Conservation (phyloP, 306 rosid species). For the Medicago lupulina region DNA sequence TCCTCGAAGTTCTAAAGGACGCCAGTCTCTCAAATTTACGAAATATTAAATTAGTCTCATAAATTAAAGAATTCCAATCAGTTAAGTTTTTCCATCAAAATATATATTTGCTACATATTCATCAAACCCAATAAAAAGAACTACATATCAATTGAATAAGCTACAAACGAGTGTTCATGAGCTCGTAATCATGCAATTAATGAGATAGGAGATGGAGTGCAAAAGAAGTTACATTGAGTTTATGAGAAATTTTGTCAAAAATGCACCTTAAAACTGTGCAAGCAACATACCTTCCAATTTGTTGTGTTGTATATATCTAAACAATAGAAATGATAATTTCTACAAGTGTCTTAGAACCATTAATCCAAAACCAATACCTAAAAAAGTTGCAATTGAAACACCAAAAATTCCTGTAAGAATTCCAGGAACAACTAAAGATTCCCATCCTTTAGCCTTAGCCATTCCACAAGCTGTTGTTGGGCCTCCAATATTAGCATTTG, state of each 20-base stretch:
- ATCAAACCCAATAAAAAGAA: too few relatives aligned
- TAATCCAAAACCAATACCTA: conserved; percentile 68
- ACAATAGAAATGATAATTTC: not conserved
- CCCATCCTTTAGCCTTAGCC: conserved; percentile 81
- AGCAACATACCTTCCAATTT: not conserved
- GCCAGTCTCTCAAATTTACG: too few relatives aligned
- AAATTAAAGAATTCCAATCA: too few relatives aligned
- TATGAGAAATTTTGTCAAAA: not conserved
- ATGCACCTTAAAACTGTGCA: not conserved
- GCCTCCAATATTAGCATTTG: conserved; percentile 86
- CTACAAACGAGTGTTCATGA: too few relatives aligned
- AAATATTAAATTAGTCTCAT: too few relatives aligned
- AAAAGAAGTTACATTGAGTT: not conserved
- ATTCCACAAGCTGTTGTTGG: conserved; percentile 90
- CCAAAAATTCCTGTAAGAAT: conserved; percentile 81
- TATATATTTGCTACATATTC: too few relatives aligned
- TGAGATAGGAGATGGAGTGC: too few relatives aligned
- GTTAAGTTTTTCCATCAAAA: too few relatives aligned
- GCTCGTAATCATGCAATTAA: too few relatives aligned
- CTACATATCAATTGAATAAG: too few relatives aligned
- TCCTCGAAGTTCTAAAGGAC: too few relatives aligned
- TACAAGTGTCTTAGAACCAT: conserved; percentile 61
- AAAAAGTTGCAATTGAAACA: conserved; percentile 65
- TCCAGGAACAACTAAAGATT: conserved; percentile 72
- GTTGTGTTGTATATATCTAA: not conserved